Conservation (phyloP, 257 asterid species). For the Scutellaria barbata region DNA sequence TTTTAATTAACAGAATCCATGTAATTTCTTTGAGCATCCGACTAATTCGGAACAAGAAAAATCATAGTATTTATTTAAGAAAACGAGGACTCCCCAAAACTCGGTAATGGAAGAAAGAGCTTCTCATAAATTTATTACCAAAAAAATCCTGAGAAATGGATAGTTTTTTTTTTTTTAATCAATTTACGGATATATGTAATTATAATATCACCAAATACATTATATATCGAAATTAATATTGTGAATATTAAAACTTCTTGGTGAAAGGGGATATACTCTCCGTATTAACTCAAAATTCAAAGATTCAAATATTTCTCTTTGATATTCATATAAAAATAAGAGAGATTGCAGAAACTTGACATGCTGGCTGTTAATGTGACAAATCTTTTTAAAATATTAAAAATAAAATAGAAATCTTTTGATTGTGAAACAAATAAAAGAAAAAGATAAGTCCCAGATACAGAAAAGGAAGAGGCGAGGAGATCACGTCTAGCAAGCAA, state of each 20-base stretch:
- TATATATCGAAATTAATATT: too few species aligned
- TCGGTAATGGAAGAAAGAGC: slow-evolving; percentile 49
- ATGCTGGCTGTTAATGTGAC: background rate
- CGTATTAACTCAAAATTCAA: background rate
- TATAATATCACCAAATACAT: too few species aligned
- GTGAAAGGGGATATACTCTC: background rate
- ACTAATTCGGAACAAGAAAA: background rate
- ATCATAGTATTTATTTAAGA: background rate
- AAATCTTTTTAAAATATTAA: background rate
- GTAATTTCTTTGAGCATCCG: slow-evolving; percentile 16
- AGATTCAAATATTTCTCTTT: background rate
- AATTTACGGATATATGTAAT: too few species aligned
- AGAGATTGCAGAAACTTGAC: background rate
- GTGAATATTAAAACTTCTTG: too few species aligned
- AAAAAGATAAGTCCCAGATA: too few species aligned
- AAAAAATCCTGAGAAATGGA: background rate
- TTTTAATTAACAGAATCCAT: slow-evolving; percentile 6
- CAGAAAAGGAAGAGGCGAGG: slow-evolving; percentile 31
- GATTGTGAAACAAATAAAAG: background rate
- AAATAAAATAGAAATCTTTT: background rate
- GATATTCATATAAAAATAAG: background rate
- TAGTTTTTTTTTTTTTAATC: background rate
- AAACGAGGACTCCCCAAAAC: slow-evolving; percentile 42
- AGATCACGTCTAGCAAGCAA: slow-evolving; percentile 43
- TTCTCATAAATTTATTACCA: slow-evolving; percentile 47